Conservation (phyloP, 176 grass and related monocot species). For the Alopecurus myosuroides region DNA sequence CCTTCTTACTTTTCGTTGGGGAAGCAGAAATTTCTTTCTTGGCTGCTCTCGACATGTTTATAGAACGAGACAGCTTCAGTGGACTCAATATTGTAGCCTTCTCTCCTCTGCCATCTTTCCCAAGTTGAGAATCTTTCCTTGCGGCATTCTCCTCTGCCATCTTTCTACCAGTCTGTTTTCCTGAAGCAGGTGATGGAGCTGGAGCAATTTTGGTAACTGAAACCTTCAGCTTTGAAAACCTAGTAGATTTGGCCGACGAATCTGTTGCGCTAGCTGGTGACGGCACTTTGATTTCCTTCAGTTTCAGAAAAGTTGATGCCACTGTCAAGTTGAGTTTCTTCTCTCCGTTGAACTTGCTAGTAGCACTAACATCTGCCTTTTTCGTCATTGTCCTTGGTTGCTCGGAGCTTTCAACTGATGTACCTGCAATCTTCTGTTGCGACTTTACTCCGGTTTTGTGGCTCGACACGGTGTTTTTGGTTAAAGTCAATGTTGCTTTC, state of each 20-base stretch:
- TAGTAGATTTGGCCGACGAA: conserved; percentile 6
- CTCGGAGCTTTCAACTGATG: conserved; percentile 14
- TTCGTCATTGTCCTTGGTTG: conserved; percentile 8
- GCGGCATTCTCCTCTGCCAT: conserved; percentile 16
- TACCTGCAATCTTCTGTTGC: neutral
- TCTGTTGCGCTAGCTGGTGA: neutral
- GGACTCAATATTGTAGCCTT: conserved; percentile 5
- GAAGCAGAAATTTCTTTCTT: conserved; percentile 29
- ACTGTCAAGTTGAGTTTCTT: conserved; percentile 1
- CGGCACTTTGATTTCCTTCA: conserved; percentile 21
- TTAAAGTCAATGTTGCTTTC: neutral
- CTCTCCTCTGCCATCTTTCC: conserved; percentile 24
- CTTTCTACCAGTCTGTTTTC: conserved; percentile 26
- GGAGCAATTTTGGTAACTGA: neutral
- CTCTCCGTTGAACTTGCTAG: neutral
- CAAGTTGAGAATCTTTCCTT: conserved; percentile 13
- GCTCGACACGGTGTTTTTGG: neutral
- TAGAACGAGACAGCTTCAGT: conserved; percentile 34
- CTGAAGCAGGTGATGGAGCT: conserved; percentile 20
- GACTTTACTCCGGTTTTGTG: conserved; percentile 12
- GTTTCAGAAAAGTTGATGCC: conserved; percentile 23
- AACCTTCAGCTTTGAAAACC: conserved; percentile 1
- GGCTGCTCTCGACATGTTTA: conserved; percentile 24
- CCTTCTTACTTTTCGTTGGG: conserved; percentile 24
- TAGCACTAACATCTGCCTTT: conserved; percentile 23